phyloP scores from a whole-genome alignment of 179 eudicot species.

The Pouteria campechiana region DNA sequence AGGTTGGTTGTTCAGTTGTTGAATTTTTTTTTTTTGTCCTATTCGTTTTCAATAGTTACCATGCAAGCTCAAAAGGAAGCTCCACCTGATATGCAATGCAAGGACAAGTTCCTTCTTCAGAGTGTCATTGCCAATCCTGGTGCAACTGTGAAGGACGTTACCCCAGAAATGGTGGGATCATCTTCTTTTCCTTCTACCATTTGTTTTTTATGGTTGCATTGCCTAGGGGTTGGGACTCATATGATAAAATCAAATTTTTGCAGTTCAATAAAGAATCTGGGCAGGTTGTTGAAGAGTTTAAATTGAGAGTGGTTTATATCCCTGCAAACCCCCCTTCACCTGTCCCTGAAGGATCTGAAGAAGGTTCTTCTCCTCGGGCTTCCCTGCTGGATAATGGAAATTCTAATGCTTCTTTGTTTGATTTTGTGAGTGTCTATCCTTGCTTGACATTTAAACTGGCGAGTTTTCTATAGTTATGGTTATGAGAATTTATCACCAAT shows the following conservation, averaged over 20 bases:
- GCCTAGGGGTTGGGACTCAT: too few relatives aligned
- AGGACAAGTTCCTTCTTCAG: constrained; percentile 85
- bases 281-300: constrained; percentile 57
- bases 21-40: constrained; percentile 4
- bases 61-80: constrained; percentile 91
- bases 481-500: too few relatives aligned
- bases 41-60: constrained; percentile 38
- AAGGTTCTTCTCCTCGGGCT: constrained; percentile 59
- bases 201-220: constrained; percentile 6
- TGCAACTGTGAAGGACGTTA: constrained; percentile 42
- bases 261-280: constrained; percentile 70
- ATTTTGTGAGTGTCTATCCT: constrained; percentile 36
- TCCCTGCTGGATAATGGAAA: constrained; percentile 35
- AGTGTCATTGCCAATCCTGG: constrained; percentile 55
- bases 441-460: not conserved
- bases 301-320: constrained; percentile 60
- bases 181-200: not conserved
- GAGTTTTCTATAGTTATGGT: not conserved
- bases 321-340: constrained; percentile 91
- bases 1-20: not conserved
- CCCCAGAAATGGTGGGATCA: constrained; percentile 49
- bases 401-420: constrained; percentile 32
- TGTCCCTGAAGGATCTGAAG: constrained; percentile 88
- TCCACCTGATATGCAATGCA: constrained; percentile 81
- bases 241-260: too few relatives aligned